phyloP scores from a whole-genome alignment of 805 yeast genomes.

The Ogataea haglerorum region DNA sequence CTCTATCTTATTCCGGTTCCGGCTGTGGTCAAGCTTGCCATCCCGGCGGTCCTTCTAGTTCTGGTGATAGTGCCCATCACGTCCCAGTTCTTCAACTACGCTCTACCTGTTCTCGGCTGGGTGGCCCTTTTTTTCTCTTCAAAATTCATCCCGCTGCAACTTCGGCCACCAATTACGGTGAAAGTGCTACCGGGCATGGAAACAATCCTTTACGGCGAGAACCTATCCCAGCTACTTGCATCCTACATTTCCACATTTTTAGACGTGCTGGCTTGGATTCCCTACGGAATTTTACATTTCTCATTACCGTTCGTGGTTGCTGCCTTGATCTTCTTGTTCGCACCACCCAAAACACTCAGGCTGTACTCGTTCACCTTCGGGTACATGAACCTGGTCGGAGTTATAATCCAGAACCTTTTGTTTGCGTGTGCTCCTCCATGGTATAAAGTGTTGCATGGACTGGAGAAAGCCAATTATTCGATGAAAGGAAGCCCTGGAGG shows the following conservation, averaged over 20 bases:
- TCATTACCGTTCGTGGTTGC: slow-evolving; percentile 90
- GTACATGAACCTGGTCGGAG: slow-evolving; percentile 87
- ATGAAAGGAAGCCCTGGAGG: slow-evolving; percentile 98
- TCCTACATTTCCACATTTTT: slow-evolving; percentile 61
- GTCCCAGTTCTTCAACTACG: slow-evolving; percentile 79
- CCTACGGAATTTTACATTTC: slow-evolving; percentile 89
- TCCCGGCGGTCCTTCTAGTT: slow-evolving; percentile 10
- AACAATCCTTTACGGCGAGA: slow-evolving; percentile 89
- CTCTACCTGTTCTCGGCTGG: slow-evolving; percentile 86
- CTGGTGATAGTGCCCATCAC: slow-evolving; percentile 66
- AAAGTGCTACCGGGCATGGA: slow-evolving; percentile 91
- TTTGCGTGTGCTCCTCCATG: slow-evolving; percentile 98
- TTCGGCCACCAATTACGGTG: slow-evolving; percentile 85
- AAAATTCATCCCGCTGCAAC: slow-evolving; percentile 63
- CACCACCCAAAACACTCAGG: slow-evolving; percentile 83
- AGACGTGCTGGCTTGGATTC: slow-evolving; percentile 90
- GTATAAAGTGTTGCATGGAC: slow-evolving; percentile 83
- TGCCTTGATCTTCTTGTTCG: slow-evolving; percentile 72
- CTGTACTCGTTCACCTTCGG: slow-evolving; percentile 93
- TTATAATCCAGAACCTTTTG: slow-evolving; percentile 63
- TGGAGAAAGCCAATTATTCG: slow-evolving; percentile 83
- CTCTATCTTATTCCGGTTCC: slow-evolving; percentile 24
- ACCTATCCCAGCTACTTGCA: slow-evolving; percentile 80
- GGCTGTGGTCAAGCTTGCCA: slow-evolving; percentile 14
- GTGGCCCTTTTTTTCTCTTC: slow-evolving; percentile 77